These are phyloP conservation scores for Styphnolobium japonicum DNA, from an alignment of 306 rosid genomes.

Conservation along the genomic window DNA sequence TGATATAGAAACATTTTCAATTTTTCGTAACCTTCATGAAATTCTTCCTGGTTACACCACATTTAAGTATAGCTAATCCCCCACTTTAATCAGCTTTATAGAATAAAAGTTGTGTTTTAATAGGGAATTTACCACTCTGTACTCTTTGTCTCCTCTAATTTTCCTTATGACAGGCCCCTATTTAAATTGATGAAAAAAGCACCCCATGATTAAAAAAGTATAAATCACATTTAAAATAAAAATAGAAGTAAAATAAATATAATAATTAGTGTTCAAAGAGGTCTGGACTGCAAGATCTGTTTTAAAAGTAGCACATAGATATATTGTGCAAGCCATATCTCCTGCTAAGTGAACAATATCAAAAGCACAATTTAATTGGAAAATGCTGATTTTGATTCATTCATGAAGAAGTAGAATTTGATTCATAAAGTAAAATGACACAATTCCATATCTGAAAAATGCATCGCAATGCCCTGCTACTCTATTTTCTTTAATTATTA, in stretches of 20 bases:
- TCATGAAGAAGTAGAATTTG: not conserved
- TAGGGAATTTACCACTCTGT: not conserved
- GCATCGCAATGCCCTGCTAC: too few species aligned
- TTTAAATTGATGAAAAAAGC: slow-evolving; percentile 13
- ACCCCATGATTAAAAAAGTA: not conserved
- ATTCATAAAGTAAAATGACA: not conserved
- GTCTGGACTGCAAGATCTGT: not conserved
- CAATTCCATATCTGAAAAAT: too few species aligned
- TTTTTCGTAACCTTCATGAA: not conserved
- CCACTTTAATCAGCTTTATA: slow-evolving; percentile 14
- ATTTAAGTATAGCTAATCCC: not conserved
- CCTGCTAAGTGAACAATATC: not conserved
- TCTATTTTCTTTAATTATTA: too few species aligned
- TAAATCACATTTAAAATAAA: slow-evolving; percentile 4
- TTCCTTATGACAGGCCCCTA: slow-evolving; percentile 14
- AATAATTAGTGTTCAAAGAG: not conserved
- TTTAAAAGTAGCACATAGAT: not conserved
- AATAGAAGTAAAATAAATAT: not conserved
- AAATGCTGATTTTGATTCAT: not conserved
- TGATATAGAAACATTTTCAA: not conserved
- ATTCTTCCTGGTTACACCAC: not conserved
- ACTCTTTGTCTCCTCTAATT: not conserved
- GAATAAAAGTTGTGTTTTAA: slow-evolving; percentile 3
- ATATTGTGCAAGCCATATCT: not conserved
- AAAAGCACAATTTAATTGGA: not conserved